Base-by-base conservation (phyloP, 192 early-diverging fungal species). In the Geosiphon pyriformis region DNA sequence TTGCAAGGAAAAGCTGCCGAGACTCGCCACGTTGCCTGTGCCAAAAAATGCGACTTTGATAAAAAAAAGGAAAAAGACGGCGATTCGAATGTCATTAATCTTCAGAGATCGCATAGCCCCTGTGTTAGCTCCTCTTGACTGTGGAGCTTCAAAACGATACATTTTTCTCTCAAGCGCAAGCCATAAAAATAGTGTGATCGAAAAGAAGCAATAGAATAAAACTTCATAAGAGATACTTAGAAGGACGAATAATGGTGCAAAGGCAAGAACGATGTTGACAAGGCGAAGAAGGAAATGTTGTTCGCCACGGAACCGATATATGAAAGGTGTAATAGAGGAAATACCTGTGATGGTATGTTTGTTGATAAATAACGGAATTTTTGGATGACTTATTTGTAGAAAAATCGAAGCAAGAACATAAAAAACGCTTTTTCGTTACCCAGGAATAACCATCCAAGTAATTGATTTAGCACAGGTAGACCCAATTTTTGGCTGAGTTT, bases 1-100 rank as follows among this genome's bases (percentile, higher is more conserved):
- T 62, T 89, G 84, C 31, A 98, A 76, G 1, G 88, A 90, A 78
- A 98, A 98, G 26, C 87, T 89, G 23, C 85, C 77, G 35, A 98
- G 69, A 10, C 87, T 89, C 3, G 95, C 95, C 10, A 98, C 88
- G 70, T 96, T 98, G 61, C 94, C 94, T 0, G 95, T 96, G 20
- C 95, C 95, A 82, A 98, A 98, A 77, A 98, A 98, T 8, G 87
- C 93, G 0, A 94, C 87, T 68, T 92, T 92, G 76, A 94, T 88
- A 67, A 95, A 91, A 69, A 95, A 88, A 32, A 95, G 74, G 74
- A 95, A 95, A 60, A 90, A 83, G 29, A 93, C 72, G 2, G 81
- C 80, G 0, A 80, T 82, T 26, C 87, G 79, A 57, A 77, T 69
- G 72, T 91, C 87, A 72, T 70, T 72, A 25, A 86, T 70, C 8